Conservation (phyloP, 164 flowering plant genomes). For the Nymphaea colorata region DNA sequence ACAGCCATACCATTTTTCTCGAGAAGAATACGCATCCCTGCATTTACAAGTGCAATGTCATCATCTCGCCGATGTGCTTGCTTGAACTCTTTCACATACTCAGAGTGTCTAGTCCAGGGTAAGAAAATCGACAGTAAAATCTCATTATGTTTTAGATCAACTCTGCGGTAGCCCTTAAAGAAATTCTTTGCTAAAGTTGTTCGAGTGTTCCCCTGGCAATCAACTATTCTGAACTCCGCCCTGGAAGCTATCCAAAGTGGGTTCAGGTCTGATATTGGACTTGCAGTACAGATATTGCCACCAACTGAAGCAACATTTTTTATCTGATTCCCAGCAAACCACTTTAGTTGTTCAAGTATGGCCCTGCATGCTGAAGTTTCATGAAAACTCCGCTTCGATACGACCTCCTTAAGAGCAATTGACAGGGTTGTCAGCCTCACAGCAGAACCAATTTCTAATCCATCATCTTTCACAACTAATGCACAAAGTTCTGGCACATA, state of each 20-base stretch:
- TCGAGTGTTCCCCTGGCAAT: slow-evolving; percentile 50
- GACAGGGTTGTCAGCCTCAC: slow-evolving; percentile 59
- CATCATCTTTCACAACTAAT: slow-evolving; percentile 51
- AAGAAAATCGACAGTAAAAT: slow-evolving; percentile 72
- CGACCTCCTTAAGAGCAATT: slow-evolving; percentile 30
- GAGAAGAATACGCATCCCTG: slow-evolving; percentile 84
- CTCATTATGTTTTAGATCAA: slow-evolving; percentile 57
- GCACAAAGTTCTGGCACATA: slow-evolving; percentile 72
- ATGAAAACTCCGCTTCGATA: slow-evolving; percentile 39
- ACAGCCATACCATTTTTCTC: slow-evolving; percentile 36
- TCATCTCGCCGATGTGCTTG: slow-evolving; percentile 97
- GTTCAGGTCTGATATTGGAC: slow-evolving; percentile 97
- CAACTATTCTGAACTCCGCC: slow-evolving; percentile 54
- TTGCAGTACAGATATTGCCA: slow-evolving; percentile 97
- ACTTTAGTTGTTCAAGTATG: slow-evolving; percentile 75
- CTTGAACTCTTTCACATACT: slow-evolving; percentile 92
- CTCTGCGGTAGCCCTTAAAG: slow-evolving; percentile 83
- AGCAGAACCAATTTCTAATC: slow-evolving; percentile 86
- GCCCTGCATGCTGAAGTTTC: slow-evolving; percentile 83
- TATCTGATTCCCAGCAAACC: slow-evolving; percentile 99
- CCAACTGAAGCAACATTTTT: slow-evolving; percentile 90
- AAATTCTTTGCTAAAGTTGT: slow-evolving; percentile 60
- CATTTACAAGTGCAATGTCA: slow-evolving; percentile 96
- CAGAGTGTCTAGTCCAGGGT: slow-evolving; percentile 82
- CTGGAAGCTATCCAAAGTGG: slow-evolving; percentile 96